Percentiles rank a stretch among this genome's conserved stretches.
These are phyloP conservation scores for Aspergillus melleus DNA, from an alignment of 2,329 filamentous ascomycete genomes.

Conservation along the genomic window DNA sequence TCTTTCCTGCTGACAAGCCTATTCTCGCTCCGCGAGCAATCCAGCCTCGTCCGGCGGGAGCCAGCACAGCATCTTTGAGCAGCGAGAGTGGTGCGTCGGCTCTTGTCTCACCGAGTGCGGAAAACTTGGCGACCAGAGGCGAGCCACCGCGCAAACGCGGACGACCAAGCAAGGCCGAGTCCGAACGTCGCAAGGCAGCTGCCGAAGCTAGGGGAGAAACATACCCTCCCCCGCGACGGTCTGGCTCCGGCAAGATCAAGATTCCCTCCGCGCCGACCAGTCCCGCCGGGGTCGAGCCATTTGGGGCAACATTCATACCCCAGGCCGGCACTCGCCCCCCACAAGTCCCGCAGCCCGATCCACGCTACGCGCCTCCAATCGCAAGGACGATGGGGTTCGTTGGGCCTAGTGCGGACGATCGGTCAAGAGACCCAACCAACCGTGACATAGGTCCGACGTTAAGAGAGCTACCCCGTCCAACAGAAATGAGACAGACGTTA, in stretches of 20 bases:
- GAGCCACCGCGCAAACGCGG: conserved; percentile 44
- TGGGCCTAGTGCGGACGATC: conserved; percentile 17
- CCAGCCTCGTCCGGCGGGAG: conserved; percentile 40
- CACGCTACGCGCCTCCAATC: conserved; percentile 21
- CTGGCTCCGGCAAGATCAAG: conserved; percentile 27
- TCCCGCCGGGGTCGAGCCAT: conserved; percentile 26
- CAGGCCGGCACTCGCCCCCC: conserved; percentile 16
- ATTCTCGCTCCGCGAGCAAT: conserved; percentile 36
- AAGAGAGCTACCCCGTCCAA: conserved; percentile 30
- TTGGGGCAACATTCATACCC: conserved; percentile 20
- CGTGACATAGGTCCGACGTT: conserved; percentile 23
- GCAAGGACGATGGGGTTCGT: conserved; percentile 17
- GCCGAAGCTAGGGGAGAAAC: conserved; percentile 41
- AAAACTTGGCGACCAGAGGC: conserved; percentile 22
- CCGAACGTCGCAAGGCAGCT: conserved; percentile 38
- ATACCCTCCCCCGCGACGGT: conserved; percentile 37
- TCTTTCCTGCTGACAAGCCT: conserved; percentile 32
- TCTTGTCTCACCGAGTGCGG: conserved; percentile 36
- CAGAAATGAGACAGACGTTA: conserved; percentile 28
- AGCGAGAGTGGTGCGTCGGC: conserved; percentile 35
- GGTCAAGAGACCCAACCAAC: conserved; percentile 20
- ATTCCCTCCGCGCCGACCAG: conserved; percentile 32
- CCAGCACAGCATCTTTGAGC: conserved; percentile 33
- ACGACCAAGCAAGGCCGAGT: conserved; percentile 45
- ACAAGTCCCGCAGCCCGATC: conserved; percentile 18